Evolutionary conservation across 2,329 filamentous ascomycete genomes (phyloP).

Genomic region (Pseudogymnoascus sp.): DNA sequence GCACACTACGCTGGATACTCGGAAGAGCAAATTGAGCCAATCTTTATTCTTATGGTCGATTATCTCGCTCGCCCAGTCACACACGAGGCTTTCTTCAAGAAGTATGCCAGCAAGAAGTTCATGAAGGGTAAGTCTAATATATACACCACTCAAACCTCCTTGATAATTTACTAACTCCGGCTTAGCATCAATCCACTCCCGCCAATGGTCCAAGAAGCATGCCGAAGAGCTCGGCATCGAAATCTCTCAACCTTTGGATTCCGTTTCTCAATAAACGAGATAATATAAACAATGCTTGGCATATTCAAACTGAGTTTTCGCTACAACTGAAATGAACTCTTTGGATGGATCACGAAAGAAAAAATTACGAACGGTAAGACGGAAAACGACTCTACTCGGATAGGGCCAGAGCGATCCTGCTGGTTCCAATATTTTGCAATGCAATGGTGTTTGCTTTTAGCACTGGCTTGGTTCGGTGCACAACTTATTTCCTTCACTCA

Average conservation of each 20-base stretch:
- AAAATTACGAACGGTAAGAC: constrained; percentile 10
- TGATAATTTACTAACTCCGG: constrained; percentile 20
- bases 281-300: constrained; percentile 9
- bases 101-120: constrained; percentile 99
- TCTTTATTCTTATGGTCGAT: constrained; percentile 91
- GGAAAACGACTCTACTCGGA: constrained; percentile 5
- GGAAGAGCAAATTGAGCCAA: constrained; percentile 85
- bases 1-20: constrained; percentile 88
- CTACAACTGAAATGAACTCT: constrained; percentile 8
- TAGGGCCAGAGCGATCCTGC: background rate
- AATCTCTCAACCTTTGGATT: constrained; percentile 25
- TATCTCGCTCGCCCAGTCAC: constrained; percentile 84
- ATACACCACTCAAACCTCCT: background rate
- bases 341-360: constrained; percentile 9
- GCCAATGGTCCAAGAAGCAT: constrained; percentile 87
- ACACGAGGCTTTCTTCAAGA: constrained; percentile 98
- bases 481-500: constrained; percentile 2
- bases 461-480: background rate
- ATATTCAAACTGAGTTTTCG: constrained; percentile 9
- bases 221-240: constrained; percentile 46
- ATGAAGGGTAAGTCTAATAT: constrained; percentile 66
- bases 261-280: constrained; percentile 18
- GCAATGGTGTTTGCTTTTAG: constrained; percentile 7
- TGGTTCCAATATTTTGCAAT: constrained; percentile 5
- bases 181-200: constrained; percentile 79